Evolutionary conservation across 2,329 filamentous ascomycete genomes (phyloP), one percentile per base, ranked within the genome.

Genomic region (Zopfia rhizophila): DNA sequence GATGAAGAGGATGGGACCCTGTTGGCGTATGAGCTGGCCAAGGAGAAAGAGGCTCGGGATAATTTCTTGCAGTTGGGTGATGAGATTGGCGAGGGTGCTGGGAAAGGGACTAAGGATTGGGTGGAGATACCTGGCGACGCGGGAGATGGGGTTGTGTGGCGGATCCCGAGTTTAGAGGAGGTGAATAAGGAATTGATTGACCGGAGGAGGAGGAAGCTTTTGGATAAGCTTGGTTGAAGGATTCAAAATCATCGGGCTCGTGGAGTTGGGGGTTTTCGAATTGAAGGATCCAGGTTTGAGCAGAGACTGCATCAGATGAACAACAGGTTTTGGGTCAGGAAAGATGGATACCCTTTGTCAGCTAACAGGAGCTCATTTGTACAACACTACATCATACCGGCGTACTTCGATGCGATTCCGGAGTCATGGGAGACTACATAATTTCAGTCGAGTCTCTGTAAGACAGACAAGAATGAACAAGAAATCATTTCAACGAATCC

Each of bases 181-280:
- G 93, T 97, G n/a, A 91, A 97, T 73, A 85, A 92, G 66, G 94
- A 97, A 73, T 76, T 99, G 59, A 82, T 99, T 42, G 91, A 97
- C 57, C 82, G 93, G 73, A 83, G 92, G 73, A 85, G 90, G 69
- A 83, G 87, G 72, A 90, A 87, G 70, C 75, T 99, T 51, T 75
- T 99, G 58, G 91, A 97, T 61, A 93, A 94, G 75, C 80, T 95
- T 30, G 67, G 67, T 14, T 68, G 55, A 66, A n/a, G n/a, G n/a
- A n/a, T n/a, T n/a, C n/a, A n/a, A n/a, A n/a, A n/a, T n/a, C n/a
- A n/a, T n/a, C n/a, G n/a, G n/a, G n/a, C n/a, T n/a, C n/a, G n/a
- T n/a, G n/a, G n/a, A n/a, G n/a, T n/a, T n/a, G n/a, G n/a, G n/a
- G n/a, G n/a, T n/a, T n/a, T n/a, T n/a, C n/a, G n/a, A n/a, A n/a